Evolutionary conservation across 2,329 filamentous ascomycete species (phyloP).

Genomic region (Alternaria brassicae): DNA sequence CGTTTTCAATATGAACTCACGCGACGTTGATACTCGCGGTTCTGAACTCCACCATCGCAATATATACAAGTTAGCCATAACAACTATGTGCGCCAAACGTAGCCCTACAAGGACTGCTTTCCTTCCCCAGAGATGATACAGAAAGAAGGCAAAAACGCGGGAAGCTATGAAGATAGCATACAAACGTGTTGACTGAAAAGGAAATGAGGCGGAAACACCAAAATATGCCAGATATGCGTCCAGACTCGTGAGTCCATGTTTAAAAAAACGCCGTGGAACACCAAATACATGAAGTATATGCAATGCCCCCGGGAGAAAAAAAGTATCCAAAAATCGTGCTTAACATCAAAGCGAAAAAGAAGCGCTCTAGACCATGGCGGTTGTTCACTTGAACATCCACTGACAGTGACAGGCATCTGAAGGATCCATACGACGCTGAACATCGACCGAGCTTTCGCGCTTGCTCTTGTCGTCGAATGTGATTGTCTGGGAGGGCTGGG

Average conservation of each 20-base stretch:
- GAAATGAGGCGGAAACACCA: conserved; percentile 11
- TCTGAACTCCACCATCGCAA: conserved; percentile 10
- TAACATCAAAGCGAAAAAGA: background rate
- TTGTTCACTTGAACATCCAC: conserved; percentile 48
- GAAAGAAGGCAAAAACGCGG: background rate
- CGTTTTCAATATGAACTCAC: conserved; percentile 11
- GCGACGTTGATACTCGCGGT: conserved; percentile 11
- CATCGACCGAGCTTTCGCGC: conserved; percentile 14
- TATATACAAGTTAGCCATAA: conserved; percentile 10
- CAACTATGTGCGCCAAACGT: conserved; percentile 10
- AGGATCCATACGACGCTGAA: conserved; percentile 39
- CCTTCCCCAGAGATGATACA: conserved; percentile 6
- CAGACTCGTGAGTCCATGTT: conserved; percentile 11
- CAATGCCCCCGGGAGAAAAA: conserved; percentile 6
- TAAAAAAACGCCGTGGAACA: conserved; percentile 13
- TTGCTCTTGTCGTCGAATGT: conserved; percentile 18
- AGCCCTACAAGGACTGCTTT: conserved; percentile 13
- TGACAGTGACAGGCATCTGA: conserved; percentile 48
- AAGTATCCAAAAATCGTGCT: conserved; percentile 4
- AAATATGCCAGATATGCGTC: conserved; percentile 21
- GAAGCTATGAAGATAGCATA: conserved; percentile 10
- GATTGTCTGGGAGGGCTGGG: conserved; percentile 15
- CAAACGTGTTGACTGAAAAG: conserved; percentile 10
- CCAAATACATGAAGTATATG: conserved; percentile 9
- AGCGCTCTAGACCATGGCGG: background rate